A percentile compares a stretch with the other conserved stretches of the same genome.
phyloP scores from a whole-genome alignment of 1,139 yeast genomes.

The Nakaseomyces kungkrabaensis region DNA sequence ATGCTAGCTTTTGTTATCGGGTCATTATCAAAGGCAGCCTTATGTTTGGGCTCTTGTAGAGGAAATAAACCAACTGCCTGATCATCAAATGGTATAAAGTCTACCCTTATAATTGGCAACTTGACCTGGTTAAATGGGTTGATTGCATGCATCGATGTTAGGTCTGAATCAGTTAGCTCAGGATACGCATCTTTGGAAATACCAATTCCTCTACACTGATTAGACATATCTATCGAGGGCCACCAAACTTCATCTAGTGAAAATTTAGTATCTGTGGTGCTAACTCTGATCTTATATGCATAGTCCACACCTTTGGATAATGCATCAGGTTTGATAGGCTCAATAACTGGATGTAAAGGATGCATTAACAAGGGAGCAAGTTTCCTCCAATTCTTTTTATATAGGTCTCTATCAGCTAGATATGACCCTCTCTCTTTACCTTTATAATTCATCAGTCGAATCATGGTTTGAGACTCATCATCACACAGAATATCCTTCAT shows the following conservation, averaged over 20 bases:
- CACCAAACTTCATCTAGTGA: slow-evolving; percentile 8
- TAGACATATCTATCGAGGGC: slow-evolving; percentile 14
- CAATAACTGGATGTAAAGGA: background rate
- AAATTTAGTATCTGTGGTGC: background rate
- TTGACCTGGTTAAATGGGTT: background rate
- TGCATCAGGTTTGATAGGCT: background rate
- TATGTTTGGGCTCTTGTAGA: background rate
- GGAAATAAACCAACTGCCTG: slow-evolving; percentile 1
- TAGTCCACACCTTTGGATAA: background rate
- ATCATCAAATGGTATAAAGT: background rate
- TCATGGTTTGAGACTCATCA: background rate
- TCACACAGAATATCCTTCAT: background rate
- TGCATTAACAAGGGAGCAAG: background rate
- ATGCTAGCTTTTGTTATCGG: background rate
- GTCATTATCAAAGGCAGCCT: background rate
- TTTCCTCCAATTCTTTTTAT: background rate
- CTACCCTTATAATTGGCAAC: background rate
- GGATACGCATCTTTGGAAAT: slow-evolving; percentile 6
- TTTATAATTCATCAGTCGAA: background rate
- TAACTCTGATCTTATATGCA: slow-evolving; percentile 3
- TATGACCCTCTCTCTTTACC: too few species aligned
- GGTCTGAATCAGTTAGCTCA: background rate
- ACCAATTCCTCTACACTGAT: slow-evolving; percentile 17
- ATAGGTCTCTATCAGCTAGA: background rate
- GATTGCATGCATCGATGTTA: background rate